A percentile compares a stretch with the other conserved stretches of the same genome.
phyloP scores from a whole-genome alignment of 176 grass and related monocot genomes.

The Triticum timopheevii region DNA sequence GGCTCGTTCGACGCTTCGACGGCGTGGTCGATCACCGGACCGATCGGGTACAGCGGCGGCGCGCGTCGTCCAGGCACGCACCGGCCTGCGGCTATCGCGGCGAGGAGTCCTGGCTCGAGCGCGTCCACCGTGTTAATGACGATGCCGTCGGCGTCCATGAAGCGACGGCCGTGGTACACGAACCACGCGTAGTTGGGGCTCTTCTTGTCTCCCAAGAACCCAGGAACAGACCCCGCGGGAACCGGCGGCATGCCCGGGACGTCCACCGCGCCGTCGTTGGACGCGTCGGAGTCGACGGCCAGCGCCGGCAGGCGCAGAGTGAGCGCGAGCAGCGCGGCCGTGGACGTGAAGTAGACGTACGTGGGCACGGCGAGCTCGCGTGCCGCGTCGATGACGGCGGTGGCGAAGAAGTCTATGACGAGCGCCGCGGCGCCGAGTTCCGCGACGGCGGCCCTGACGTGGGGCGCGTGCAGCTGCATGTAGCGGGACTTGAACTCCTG shows the following conservation, averaged over 20 bases:
- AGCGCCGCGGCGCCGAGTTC: slow-evolving; percentile 34
- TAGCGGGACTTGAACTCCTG: slow-evolving; percentile 62
- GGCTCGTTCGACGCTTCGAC: background rate
- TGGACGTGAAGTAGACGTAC: slow-evolving; percentile 64
- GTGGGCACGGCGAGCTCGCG: slow-evolving; percentile 39
- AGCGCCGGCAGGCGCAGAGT: slow-evolving; percentile 40
- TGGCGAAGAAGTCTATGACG: slow-evolving; percentile 65
- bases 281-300: slow-evolving; percentile 32
- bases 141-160: slow-evolving; percentile 53
- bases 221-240: slow-evolving; percentile 26
- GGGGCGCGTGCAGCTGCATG: slow-evolving; percentile 43
- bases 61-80: slow-evolving; percentile 17
- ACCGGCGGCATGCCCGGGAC: slow-evolving; percentile 50
- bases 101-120: slow-evolving; percentile 32
- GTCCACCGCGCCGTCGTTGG: slow-evolving; percentile 23
- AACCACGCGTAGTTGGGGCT: slow-evolving; percentile 51
- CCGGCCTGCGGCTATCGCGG: slow-evolving; percentile 13
- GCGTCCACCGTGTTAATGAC: slow-evolving; percentile 52
- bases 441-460: slow-evolving; percentile 29
- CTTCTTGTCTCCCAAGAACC: slow-evolving; percentile 9
- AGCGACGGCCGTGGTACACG: slow-evolving; percentile 48
- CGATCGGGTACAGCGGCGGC: slow-evolving; percentile 52
- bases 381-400: slow-evolving; percentile 41
- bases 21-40: slow-evolving; percentile 27
- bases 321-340: slow-evolving; percentile 37